Evolutionary conservation across 2,329 filamentous ascomycete species (phyloP).

Genomic region (Penicillium carneum): DNA sequence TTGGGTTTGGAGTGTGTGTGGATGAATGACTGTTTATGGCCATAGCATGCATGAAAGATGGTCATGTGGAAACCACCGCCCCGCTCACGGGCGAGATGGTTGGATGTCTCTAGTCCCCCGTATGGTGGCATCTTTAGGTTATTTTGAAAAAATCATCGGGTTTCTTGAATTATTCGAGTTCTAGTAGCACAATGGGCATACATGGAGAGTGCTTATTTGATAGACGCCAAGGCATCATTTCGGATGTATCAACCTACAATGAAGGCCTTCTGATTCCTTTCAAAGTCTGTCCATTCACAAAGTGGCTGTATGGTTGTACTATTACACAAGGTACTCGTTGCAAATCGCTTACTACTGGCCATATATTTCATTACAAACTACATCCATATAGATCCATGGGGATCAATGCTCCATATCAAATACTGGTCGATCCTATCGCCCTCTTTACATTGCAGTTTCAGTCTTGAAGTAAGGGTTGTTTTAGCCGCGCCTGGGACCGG

Average conservation of each 20-base stretch:
- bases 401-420: too few relatives aligned
- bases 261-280: background rate
- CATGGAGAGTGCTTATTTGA: background rate
- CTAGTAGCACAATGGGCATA: conserved; percentile 6
- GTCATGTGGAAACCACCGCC: conserved; percentile 47
- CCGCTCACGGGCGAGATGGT: conserved; percentile 47
- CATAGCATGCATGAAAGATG: conserved; percentile 53
- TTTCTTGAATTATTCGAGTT: conserved; percentile 37
- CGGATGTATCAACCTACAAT: background rate
- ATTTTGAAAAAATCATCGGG: conserved; percentile 50
- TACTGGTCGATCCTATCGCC: background rate
- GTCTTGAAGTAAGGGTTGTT: background rate
- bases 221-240: background rate
- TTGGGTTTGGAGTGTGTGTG: conserved; percentile 49
- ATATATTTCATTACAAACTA: background rate
- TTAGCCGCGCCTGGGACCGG: background rate
- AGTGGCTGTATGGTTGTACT: background rate
- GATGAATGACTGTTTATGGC: conserved; percentile 54
- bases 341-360: background rate
- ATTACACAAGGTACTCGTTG: background rate
- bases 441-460: background rate
- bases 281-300: background rate
- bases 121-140: conserved; percentile 51
- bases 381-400: background rate
- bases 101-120: conserved; percentile 51